Evolutionary conservation across 139 green algal genomes (phyloP).

Genomic region (Chlorella sp.): DNA sequence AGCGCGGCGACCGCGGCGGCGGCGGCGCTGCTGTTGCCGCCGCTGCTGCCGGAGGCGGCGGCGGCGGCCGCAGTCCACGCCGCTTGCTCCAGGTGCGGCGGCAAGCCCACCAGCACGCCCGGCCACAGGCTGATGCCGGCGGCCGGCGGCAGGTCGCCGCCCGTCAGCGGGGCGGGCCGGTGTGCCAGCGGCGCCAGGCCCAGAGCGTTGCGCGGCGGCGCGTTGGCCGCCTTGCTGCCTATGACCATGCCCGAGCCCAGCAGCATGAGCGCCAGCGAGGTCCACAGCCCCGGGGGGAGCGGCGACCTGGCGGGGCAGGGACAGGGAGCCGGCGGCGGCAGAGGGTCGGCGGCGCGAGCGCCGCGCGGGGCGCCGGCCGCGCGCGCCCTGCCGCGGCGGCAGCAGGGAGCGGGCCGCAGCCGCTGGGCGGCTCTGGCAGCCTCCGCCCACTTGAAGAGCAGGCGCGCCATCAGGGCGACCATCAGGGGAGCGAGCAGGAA

Average conservation of each 20-base stretch:
- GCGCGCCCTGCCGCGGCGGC: neutral
- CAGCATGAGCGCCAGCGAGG: constrained; percentile 20
- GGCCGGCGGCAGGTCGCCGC: neutral
- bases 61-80: neutral
- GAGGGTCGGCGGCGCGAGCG: neutral
- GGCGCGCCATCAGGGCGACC: constrained; percentile 35
- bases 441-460: constrained; percentile 41
- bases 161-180: neutral
- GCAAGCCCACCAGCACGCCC: neutral
- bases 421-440: too few relatives aligned
- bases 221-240: constrained; percentile 8
- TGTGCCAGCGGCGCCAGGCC: neutral
- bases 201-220: neutral
- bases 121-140: neutral
- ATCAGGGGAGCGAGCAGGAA: constrained; percentile 25
- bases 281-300: constrained; percentile 10
- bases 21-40: neutral
- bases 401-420: neutral
- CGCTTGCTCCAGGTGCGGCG: neutral
- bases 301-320: constrained; percentile 2
- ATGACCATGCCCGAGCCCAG: constrained; percentile 19
- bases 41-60: too few relatives aligned
- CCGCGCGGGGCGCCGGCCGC: neutral
- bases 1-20: too few relatives aligned
- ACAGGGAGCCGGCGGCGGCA: neutral